Base-by-base conservation (phyloP, 1,284 basidiomycete genomes). In the Ceratobasidium sp. region DNA sequence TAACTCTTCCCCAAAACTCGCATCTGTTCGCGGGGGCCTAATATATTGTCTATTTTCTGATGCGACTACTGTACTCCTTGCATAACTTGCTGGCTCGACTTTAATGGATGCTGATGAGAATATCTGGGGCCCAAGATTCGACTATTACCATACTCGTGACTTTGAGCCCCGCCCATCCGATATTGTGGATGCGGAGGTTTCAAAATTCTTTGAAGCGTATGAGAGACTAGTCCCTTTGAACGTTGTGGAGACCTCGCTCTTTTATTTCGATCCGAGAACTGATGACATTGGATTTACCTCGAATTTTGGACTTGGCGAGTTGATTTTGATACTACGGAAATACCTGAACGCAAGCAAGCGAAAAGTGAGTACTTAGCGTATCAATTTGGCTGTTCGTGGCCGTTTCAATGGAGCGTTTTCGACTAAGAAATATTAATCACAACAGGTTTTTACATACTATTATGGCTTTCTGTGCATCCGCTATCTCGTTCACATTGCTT, bases 401-500 rank as follows among this genome's bases (percentile, higher is more conserved):
- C 17, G 17, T 17, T 45, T 45, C 42, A 11, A 45, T 45, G 2
- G 17, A 2, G 42, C 42, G 42, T 11, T 45, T 45, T 45, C 42
- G 17, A 17, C 42, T 45, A 17, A 45, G 42, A 45, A 11, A 11
- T 45, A 45, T 45, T 11, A 45, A 23, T n/a, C n/a, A 51, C n/a
- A 7, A 23, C 49, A 51, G 49, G n/a, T 51, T 60, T 60, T 60
- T 20, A n/a, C 35, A 35, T 33, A 33, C 15, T 37, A 33, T 8
- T 60, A 60, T n/a, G 56, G 56, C 13, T 60, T 60, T 37, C 15
- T 60, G 33, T 60, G 56, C 33, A n/a, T 37, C 33, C 56, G 56
- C 20, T 37, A 60, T n/a, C 33, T 60, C 37, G 15, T 60, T 37
- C 56, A 60, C 33, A 60, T 33, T n/a, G n/a, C 33, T 35, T 60